Conservation (phyloP, 2,329 filamentous ascomycete genomes). For the Exserohilum rostratum region DNA sequence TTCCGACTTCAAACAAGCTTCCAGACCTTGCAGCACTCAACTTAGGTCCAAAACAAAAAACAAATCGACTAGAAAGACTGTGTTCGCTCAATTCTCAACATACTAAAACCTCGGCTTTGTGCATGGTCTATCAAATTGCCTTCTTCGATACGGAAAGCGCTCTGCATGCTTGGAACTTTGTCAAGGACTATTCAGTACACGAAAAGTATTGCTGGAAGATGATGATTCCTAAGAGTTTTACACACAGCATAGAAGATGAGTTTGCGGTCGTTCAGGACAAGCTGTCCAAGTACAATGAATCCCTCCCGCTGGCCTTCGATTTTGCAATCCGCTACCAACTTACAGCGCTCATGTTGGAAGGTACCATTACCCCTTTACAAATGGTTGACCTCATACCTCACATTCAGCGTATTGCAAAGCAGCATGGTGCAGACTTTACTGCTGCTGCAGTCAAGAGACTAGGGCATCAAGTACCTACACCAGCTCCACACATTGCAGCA, state of each 20-base stretch:
- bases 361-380: constrained; percentile 24
- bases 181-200: constrained; percentile 33
- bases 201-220: constrained; percentile 22
- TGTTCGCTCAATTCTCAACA: constrained; percentile 47
- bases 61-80: constrained; percentile 35
- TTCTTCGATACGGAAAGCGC: constrained; percentile 24
- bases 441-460: constrained; percentile 72
- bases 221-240: constrained; percentile 55
- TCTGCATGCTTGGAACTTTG: constrained; percentile 44
- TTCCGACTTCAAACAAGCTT: not conserved
- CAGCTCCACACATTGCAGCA: constrained; percentile 20
- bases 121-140: constrained; percentile 57
- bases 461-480: constrained; percentile 57
- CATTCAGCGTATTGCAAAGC: constrained; percentile 38
- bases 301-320: constrained; percentile 5
- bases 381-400: constrained; percentile 25
- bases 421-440: constrained; percentile 59
- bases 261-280: constrained; percentile 68
- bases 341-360: constrained; percentile 34
- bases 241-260: constrained; percentile 62
- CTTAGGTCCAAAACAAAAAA: not conserved
- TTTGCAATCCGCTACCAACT: constrained; percentile 34
- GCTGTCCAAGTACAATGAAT: constrained; percentile 12
- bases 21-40: constrained; percentile 8
- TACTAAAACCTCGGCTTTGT: constrained; percentile 51